Conservation (phyloP, 129 eudicot genomes). For the Centrapalus pauciflorus region DNA sequence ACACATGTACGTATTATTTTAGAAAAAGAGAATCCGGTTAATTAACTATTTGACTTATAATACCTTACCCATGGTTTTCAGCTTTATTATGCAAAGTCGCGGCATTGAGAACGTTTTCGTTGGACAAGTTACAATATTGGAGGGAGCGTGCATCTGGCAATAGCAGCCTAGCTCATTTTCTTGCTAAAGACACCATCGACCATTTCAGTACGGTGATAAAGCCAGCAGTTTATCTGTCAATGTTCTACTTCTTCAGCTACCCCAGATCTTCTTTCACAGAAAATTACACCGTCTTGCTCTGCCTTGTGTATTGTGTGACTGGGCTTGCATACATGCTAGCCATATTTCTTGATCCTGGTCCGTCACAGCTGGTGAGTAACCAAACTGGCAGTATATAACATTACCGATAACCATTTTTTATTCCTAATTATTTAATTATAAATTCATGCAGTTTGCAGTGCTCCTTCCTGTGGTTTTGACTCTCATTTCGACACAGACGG, state of each 20-base stretch:
- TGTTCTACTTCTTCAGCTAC: slow-evolving; percentile 82
- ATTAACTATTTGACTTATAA: too few relatives aligned
- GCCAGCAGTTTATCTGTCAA: slow-evolving; percentile 81
- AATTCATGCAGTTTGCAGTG: slow-evolving; percentile 65
- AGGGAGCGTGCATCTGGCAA: slow-evolving; percentile 91
- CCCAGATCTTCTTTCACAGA: slow-evolving; percentile 79
- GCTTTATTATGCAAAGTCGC: slow-evolving; percentile 88
- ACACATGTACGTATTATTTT: too few relatives aligned
- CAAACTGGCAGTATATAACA: not conserved
- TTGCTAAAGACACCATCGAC: slow-evolving; percentile 79
- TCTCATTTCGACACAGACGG: slow-evolving; percentile 60
- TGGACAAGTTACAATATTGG: slow-evolving; percentile 81
- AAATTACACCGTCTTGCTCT: slow-evolving; percentile 67
- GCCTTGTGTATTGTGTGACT: slow-evolving; percentile 92
- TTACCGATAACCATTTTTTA: not conserved
- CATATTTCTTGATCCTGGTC: slow-evolving; percentile 88
- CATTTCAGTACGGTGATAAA: slow-evolving; percentile 65
- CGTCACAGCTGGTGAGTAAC: slow-evolving; percentile 78
- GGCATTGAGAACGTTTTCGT: slow-evolving; percentile 83
- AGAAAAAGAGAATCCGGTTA: too few relatives aligned
- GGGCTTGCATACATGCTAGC: slow-evolving; percentile 82
- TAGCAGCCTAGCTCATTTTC: slow-evolving; percentile 84
- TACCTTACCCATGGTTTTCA: too few relatives aligned
- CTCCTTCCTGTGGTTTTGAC: slow-evolving; percentile 91
- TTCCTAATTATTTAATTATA: not conserved